Evolutionary conservation across 169 alveolate genomes (phyloP).

Genomic region (Nephromyces sp.): DNA sequence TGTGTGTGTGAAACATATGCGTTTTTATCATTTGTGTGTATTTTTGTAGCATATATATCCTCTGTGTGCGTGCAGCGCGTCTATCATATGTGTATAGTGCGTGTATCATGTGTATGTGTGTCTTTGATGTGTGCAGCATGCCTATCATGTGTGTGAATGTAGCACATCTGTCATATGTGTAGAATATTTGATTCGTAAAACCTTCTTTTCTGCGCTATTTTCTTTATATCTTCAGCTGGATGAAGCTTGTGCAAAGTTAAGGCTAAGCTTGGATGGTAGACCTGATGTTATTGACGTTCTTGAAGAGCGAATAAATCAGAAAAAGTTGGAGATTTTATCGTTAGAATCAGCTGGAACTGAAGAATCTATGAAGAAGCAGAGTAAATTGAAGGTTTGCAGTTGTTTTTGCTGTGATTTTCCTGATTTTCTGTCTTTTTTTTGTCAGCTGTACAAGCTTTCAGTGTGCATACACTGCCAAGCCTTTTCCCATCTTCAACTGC

Average conservation of each 20-base stretch:
- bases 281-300: conserved; percentile 67
- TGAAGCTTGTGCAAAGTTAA: conserved; percentile 72
- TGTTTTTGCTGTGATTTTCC: too few species aligned
- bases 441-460: too few species aligned
- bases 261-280: conserved; percentile 62
- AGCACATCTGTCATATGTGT: not conserved
- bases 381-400: too few species aligned
- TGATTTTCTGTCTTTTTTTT: too few species aligned
- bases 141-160: not conserved
- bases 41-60: not conserved
- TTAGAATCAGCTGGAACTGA: not conserved
- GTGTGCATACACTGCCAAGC: too few species aligned
- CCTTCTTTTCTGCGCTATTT: not conserved
- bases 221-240: conserved; percentile 32
- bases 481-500: too few species aligned
- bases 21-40: too few species aligned
- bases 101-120: not conserved
- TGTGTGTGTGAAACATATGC: too few species aligned
- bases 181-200: too few species aligned
- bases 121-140: not conserved
- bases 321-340: conserved; percentile 31
- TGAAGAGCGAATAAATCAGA: conserved; percentile 60
- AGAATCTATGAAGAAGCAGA: not conserved
- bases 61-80: not conserved
- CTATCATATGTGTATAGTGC: not conserved